Evolutionary conservation across 2,329 filamentous ascomycete species (phyloP).

Genomic region (Pseudogymnoascus sp.): DNA sequence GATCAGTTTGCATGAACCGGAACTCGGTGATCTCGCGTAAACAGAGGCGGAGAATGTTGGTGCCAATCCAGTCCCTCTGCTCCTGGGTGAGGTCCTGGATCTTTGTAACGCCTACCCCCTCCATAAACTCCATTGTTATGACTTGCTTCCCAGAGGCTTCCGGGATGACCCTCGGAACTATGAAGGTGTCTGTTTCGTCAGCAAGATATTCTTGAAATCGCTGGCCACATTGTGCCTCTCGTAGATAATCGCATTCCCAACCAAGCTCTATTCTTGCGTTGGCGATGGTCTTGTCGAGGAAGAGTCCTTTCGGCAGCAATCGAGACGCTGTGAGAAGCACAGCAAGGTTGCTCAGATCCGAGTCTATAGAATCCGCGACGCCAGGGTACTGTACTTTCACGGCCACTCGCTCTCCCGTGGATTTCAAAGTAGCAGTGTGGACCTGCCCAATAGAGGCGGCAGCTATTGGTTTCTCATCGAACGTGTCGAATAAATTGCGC

Average conservation of each 20-base stretch:
- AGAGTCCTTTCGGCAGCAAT: constrained; percentile 82
- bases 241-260: constrained; percentile 94
- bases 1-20: constrained; percentile 97
- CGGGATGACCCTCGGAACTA: constrained; percentile 67
- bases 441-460: constrained; percentile 97
- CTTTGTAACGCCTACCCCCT: constrained; percentile 77
- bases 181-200: constrained; percentile 66
- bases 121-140: constrained; percentile 87
- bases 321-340: constrained; percentile 85
- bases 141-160: constrained; percentile 81
- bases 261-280: constrained; percentile 86
- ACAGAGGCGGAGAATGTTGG: constrained; percentile 83
- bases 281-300: constrained; percentile 93
- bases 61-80: constrained; percentile 93
- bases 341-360: constrained; percentile 87
- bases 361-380: constrained; percentile 91
- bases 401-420: constrained; percentile 67
- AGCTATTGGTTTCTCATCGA: constrained; percentile 86
- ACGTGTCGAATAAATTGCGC: constrained; percentile 73
- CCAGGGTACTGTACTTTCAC: constrained; percentile 98
- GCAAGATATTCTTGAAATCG: constrained; percentile 70
- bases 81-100: constrained; percentile 65
- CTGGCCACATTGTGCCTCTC: constrained; percentile 73
- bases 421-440: constrained; percentile 72
- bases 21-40: constrained; percentile 90